A percentile compares a stretch with the other conserved stretches of the same genome.
Evolutionary conservation across 345 rosid species (phyloP).

Genomic region (Geranium brycei): DNA sequence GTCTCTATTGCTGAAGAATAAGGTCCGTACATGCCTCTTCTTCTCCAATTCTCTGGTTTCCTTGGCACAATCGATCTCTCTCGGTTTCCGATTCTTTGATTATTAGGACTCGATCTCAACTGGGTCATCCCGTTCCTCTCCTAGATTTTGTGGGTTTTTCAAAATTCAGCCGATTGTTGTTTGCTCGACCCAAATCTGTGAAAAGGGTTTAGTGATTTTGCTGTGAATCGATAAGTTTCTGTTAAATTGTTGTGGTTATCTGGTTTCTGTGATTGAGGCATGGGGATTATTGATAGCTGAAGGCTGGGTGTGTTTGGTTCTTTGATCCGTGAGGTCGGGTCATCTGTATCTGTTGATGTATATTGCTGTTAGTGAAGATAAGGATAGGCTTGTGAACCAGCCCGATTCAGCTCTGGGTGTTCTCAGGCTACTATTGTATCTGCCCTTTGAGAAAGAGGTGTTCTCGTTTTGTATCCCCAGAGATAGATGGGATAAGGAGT

Average conservation of each 20-base stretch:
- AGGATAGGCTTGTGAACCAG: conserved; percentile 51
- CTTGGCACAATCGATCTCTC: background rate
- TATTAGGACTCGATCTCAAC: background rate
- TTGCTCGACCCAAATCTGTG: background rate
- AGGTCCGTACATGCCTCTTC: too few relatives aligned
- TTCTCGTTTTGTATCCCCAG: conserved; percentile 39
- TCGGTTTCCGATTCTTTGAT: background rate
- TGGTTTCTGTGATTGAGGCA: background rate
- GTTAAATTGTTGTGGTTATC: too few relatives aligned
- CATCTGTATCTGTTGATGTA: conserved; percentile 48
- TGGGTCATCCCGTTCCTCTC: background rate
- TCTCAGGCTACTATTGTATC: conserved; percentile 38
- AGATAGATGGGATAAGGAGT: conserved; percentile 85
- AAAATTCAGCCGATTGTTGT: background rate
- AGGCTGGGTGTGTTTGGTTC: conserved; percentile 12
- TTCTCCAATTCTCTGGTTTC: background rate
- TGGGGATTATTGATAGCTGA: conserved; percentile 12
- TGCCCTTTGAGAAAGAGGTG: conserved; percentile 22
- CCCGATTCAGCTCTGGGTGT: conserved; percentile 37
- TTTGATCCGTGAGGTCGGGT: conserved; percentile 14
- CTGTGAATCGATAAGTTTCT: too few relatives aligned
- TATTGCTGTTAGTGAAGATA: conserved; percentile 32
- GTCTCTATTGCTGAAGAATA: background rate
- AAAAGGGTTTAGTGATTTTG: background rate
- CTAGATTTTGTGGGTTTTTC: background rate